Evolutionary conservation across 1,139 yeast species (phyloP).

Genomic region (Candida glucosophila): DNA sequence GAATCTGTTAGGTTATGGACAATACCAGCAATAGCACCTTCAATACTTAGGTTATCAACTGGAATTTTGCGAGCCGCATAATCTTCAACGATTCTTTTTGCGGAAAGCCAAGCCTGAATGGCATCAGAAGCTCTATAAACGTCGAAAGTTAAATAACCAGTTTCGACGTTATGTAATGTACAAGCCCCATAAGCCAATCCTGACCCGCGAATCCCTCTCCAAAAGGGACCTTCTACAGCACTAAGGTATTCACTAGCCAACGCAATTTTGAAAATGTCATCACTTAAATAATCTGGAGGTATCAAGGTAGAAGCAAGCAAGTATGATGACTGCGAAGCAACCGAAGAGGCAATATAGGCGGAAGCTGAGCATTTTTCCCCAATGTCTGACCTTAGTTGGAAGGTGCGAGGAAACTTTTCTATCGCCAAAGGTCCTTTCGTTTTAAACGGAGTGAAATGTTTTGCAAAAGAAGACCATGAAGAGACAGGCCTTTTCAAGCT

Average conservation of each 20-base stretch:
- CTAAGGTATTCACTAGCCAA: slow-evolving; percentile 72
- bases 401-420: slow-evolving; percentile 42
- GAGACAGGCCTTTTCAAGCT: slow-evolving; percentile 46
- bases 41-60: slow-evolving; percentile 52
- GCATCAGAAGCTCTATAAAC: slow-evolving; percentile 84
- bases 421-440: slow-evolving; percentile 13
- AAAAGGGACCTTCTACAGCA: slow-evolving; percentile 93
- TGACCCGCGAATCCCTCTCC: slow-evolving; percentile 94
- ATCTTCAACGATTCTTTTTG: slow-evolving; percentile 57
- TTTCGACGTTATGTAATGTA: slow-evolving; percentile 50
- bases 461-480: slow-evolving; percentile 48
- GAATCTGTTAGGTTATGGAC: slow-evolving; percentile 62
- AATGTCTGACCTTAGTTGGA: slow-evolving; percentile 43
- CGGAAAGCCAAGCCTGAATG: slow-evolving; percentile 59
- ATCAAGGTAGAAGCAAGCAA: slow-evolving; percentile 53
- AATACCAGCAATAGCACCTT: slow-evolving; percentile 68
- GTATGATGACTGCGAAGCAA: slow-evolving; percentile 85
- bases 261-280: slow-evolving; percentile 63
- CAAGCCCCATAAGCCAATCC: slow-evolving; percentile 91
- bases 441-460: slow-evolving; percentile 7
- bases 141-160: slow-evolving; percentile 57
- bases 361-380: slow-evolving; percentile 47
- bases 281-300: slow-evolving; percentile 55
- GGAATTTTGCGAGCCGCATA: slow-evolving; percentile 43
- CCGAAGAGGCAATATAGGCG: slow-evolving; percentile 64